Evolutionary conservation across 2,329 filamentous ascomycete genomes (phyloP).

Genomic region (Aspergillus thermomutatus): DNA sequence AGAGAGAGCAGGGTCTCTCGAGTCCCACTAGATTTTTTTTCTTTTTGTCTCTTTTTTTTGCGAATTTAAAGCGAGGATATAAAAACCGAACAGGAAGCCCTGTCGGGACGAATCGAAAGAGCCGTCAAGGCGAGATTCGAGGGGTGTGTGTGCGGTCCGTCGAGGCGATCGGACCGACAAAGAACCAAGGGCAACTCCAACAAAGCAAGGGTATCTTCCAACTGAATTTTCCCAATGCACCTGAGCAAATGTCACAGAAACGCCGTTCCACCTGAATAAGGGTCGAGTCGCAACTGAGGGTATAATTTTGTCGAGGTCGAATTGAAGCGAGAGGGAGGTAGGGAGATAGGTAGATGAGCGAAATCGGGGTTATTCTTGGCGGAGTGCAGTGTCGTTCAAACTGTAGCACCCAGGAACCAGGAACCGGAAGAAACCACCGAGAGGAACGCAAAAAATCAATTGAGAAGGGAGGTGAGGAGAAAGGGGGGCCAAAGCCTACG

Average conservation of each 20-base stretch:
- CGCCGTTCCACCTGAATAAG: conserved; percentile 22
- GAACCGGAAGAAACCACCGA: conserved; percentile 13
- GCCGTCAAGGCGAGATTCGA: conserved; percentile 32
- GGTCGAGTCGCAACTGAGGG: conserved; percentile 20
- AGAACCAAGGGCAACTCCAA: conserved; percentile 25
- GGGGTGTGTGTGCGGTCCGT: conserved; percentile 25
- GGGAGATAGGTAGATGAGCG: conserved; percentile 10
- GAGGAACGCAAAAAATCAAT: conserved; percentile 15
- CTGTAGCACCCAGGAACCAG: conserved; percentile 13
- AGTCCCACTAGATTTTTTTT: conserved; percentile 6
- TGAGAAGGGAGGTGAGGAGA: conserved; percentile 20
- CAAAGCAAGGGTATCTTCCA: conserved; percentile 35
- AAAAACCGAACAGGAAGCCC: conserved; percentile 20
- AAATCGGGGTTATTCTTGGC: conserved; percentile 1
- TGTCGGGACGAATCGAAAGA: conserved; percentile 20
- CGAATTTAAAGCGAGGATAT: not conserved
- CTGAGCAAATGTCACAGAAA: conserved; percentile 17
- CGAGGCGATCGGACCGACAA: conserved; percentile 24
- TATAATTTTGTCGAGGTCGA: conserved; percentile 1
- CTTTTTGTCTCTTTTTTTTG: conserved; percentile 7
- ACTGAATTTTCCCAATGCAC: conserved; percentile 26
- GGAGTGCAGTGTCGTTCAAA: not conserved
- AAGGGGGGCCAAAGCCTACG: conserved; percentile 42
- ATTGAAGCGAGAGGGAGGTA: conserved; percentile 9
- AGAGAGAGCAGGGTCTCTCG: conserved; percentile 10